These are phyloP conservation scores for Coemansia sp. DNA, from an alignment of 192 early-diverging fungal genomes.

Conservation along the genomic window DNA sequence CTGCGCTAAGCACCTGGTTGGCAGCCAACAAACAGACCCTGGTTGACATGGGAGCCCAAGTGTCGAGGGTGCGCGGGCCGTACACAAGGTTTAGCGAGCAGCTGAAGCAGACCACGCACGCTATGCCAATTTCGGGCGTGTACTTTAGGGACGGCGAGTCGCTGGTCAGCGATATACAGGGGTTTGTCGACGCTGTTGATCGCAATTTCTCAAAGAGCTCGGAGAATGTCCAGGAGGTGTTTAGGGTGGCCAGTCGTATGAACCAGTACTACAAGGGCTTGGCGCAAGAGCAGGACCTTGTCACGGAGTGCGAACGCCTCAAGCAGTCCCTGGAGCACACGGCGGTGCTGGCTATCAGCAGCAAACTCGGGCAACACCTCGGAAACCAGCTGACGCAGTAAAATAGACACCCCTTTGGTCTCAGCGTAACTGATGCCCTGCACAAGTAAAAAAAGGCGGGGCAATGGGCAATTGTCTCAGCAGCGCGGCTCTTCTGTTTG, in stretches of 20 bases:
- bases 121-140: slow-evolving; percentile 44
- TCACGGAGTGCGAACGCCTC: slow-evolving; percentile 32
- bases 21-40: slow-evolving; percentile 9
- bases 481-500: not conserved
- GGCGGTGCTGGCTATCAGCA: slow-evolving; percentile 29
- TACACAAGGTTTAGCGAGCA: slow-evolving; percentile 20
- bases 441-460: not conserved
- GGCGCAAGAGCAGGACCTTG: slow-evolving; percentile 30
- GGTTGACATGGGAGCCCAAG: slow-evolving; percentile 15
- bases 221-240: slow-evolving; percentile 6
- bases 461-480: not conserved
- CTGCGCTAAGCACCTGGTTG: slow-evolving; percentile 31
- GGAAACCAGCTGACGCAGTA: not conserved
- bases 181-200: slow-evolving; percentile 18
- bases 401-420: not conserved
- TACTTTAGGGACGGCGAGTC: slow-evolving; percentile 13
- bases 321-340: slow-evolving; percentile 30
- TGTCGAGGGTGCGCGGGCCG: slow-evolving; percentile 11
- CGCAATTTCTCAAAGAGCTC: slow-evolving; percentile 8
- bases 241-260: slow-evolving; percentile 10
- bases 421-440: not conserved
- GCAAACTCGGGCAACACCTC: not conserved
- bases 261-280: slow-evolving; percentile 12
- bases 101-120: slow-evolving; percentile 28
- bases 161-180: slow-evolving; percentile 30